Conservation (phyloP, 2,329 filamentous ascomycete species). For the Aureobasidium lini region DNA sequence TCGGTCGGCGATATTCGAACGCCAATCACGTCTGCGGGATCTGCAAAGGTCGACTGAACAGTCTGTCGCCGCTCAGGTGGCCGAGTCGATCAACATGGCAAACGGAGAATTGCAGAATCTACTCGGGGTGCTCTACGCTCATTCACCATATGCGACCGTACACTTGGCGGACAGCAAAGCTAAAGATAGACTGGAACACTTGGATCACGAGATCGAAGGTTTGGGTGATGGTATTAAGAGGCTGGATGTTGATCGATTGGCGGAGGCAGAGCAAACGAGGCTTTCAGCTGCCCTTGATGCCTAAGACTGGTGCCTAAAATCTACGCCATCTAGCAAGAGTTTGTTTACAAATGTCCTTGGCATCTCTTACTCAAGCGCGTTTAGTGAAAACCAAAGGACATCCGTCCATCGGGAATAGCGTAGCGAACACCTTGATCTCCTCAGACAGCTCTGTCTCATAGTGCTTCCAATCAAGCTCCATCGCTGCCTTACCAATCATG, state of each 20-base stretch:
- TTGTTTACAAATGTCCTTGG: no score
- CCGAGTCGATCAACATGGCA: slow-evolving; percentile 29
- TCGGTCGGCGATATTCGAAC: slow-evolving; percentile 25
- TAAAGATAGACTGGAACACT: slow-evolving; percentile 26
- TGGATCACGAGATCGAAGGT: slow-evolving; percentile 32
- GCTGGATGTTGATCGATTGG: slow-evolving; percentile 25
- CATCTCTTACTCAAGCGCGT: not conserved
- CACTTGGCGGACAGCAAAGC: slow-evolving; percentile 20
- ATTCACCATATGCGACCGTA: slow-evolving; percentile 21
- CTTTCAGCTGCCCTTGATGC: slow-evolving; percentile 12
- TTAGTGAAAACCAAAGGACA: not conserved
- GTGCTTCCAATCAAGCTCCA: slow-evolving; percentile 84
- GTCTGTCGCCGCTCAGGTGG: slow-evolving; percentile 27
- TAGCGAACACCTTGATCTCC: slow-evolving; percentile 96
- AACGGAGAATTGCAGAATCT: slow-evolving; percentile 32
- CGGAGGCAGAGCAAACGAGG: slow-evolving; percentile 17
- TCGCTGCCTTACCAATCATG: slow-evolving; percentile 20
- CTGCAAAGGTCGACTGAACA: slow-evolving; percentile 29
- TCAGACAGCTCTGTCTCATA: slow-evolving; percentile 77
- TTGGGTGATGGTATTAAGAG: slow-evolving; percentile 30
- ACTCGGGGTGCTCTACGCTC: slow-evolving; percentile 31
- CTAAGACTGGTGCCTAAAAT: not conserved
- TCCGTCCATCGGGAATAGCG: slow-evolving; percentile 71
- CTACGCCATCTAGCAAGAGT: not conserved
- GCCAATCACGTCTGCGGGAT: slow-evolving; percentile 27